Base-by-base conservation (phyloP, 2,329 filamentous ascomycete species). In the Allantophomopsis lycopodina region DNA sequence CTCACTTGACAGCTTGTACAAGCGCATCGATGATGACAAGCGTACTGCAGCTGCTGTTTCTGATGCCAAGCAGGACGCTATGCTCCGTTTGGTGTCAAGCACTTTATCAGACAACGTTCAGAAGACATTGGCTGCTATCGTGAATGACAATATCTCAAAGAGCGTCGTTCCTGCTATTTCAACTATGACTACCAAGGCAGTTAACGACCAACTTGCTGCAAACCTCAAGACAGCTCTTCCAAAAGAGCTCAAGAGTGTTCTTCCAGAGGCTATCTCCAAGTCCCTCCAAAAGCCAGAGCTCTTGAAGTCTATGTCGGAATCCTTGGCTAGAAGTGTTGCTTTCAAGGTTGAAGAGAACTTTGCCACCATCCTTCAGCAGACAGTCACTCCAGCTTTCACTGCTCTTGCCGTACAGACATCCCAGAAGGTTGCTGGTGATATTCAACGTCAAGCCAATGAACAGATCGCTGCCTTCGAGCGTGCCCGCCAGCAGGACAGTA, bases 141-240 rank as follows among this genome's bases (percentile, higher is more conserved):
- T 81, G 36, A 76, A 73, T 46, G 66, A 71, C 44, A 78, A 77
- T 53, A 76, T 73, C 15, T 69, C 79, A 58, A 79, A 82, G 51
- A 71, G 77, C 12, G 75, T 95, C 35, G 66, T 94, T 39, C 89
- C 91, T 10, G 68, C 78, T 23, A 65, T 96, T 41, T 72, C 77
- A 32, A 71, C 78, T 38, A 68, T 79, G 33, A 76, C 83, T 12
- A 69, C 74, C 35, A 73, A 76, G 44, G 71, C 79, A 4, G 68
- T 94, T 20, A 73, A 80, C 40, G 79, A 82, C 45, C 77, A 84
- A 54, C 66, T 96, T 17, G 71, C 75, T 41, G 69, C 73, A 46
- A 76, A 76, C 44, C 62, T 95, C 40, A 72, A 74, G 47, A 69
- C 75, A 37, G 71, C 81, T 39, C 60, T 93, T 32, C 79, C 81